phyloP scores from a whole-genome alignment of 1,284 basidiomycete genomes.

The Malassezia pachydermatis region DNA sequence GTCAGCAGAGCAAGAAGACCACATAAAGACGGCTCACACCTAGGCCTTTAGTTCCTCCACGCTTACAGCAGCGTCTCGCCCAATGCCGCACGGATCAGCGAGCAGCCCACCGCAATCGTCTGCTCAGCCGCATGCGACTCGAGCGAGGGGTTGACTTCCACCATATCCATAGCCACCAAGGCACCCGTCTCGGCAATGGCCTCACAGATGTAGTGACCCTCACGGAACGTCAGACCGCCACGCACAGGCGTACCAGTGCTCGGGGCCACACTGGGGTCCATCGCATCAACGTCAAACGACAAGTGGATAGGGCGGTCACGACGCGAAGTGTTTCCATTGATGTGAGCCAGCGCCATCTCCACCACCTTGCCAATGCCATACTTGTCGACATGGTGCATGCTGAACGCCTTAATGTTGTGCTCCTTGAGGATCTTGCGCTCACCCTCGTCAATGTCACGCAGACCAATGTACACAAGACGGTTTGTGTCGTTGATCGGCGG shows the following conservation, averaged over 20 bases:
- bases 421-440: slow-evolving; percentile 81
- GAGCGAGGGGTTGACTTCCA: slow-evolving; percentile 95
- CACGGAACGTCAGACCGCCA: slow-evolving; percentile 89
- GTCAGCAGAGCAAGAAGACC: too few relatives aligned
- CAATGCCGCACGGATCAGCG: slow-evolving; percentile 75
- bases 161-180: slow-evolving; percentile 62
- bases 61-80: slow-evolving; percentile 50
- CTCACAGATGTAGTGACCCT: slow-evolving; percentile 88
- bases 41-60: too few relatives aligned
- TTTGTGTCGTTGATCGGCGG: slow-evolving; percentile 55
- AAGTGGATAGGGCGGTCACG: slow-evolving; percentile 81
- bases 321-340: slow-evolving; percentile 55
- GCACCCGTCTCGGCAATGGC: slow-evolving; percentile 84
- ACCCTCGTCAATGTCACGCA: slow-evolving; percentile 81
- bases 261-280: slow-evolving; percentile 82
- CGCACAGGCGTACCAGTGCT: slow-evolving; percentile 89
- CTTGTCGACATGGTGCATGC: slow-evolving; percentile 97
- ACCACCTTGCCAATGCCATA: slow-evolving; percentile 78
- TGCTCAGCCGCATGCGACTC: slow-evolving; percentile 62
- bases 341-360: slow-evolving; percentile 86
- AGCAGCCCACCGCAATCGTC: slow-evolving; percentile 89
- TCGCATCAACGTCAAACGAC: slow-evolving; percentile 81
- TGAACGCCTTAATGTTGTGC: slow-evolving; percentile 80
- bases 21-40: too few relatives aligned
- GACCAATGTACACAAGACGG: slow-evolving; percentile 81